These are phyloP conservation scores for Cercospora zeae-maydis DNA, from an alignment of 2,329 filamentous ascomycete species.

Conservation along the genomic window DNA sequence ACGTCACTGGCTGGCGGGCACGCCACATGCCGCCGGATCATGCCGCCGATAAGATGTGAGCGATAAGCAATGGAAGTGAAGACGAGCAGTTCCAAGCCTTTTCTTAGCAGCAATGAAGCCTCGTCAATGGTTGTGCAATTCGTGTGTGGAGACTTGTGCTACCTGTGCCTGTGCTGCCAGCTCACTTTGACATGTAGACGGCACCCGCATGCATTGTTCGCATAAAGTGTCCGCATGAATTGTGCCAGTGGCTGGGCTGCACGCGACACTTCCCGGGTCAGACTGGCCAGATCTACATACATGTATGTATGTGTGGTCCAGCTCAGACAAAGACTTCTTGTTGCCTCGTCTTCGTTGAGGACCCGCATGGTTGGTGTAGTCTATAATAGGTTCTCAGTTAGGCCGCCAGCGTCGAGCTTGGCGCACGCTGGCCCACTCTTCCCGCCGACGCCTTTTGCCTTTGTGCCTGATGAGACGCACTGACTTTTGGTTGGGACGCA, in stretches of 20 bases:
- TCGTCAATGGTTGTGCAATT: neutral
- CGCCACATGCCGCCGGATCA: neutral
- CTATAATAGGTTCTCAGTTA: no score
- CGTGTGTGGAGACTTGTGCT: neutral
- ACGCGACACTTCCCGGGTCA: neutral
- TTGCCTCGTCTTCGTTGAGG: neutral
- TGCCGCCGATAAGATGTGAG: slow-evolving; percentile 8
- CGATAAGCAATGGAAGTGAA: neutral
- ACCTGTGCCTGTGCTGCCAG: neutral
- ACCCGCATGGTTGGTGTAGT: neutral
- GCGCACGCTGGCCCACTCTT: neutral
- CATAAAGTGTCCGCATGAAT: neutral
- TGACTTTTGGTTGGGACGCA: slow-evolving; percentile 5
- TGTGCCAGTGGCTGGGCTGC: neutral
- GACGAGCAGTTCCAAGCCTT: neutral
- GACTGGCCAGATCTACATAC: neutral
- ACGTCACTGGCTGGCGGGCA: neutral
- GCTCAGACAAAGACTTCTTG: neutral
- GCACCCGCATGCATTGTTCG: neutral
- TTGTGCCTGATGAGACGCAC: no score
- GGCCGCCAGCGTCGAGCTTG: neutral
- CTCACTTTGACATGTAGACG: neutral
- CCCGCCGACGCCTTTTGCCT: neutral
- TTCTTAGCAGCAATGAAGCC: neutral
- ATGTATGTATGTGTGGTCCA: neutral